These are phyloP conservation scores for Gossypium rotundifolium DNA, from an alignment of 345 rosid species.

Conservation along the genomic window DNA sequence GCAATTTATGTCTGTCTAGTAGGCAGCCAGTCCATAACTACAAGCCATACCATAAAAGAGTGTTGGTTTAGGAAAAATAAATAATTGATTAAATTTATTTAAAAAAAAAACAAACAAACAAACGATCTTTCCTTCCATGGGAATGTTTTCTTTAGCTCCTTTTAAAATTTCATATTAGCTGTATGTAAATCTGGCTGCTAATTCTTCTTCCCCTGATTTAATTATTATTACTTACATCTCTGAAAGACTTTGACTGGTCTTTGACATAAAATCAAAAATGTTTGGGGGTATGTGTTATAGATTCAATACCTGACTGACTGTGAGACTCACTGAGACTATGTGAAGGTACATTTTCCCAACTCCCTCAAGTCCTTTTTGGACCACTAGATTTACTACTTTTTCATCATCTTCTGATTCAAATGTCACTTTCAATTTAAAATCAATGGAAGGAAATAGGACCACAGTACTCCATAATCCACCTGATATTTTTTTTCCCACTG, in stretches of 20 bases:
- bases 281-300: not conserved
- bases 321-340: not conserved
- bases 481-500: slow-evolving; percentile 4
- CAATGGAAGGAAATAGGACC: not conserved
- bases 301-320: not conserved
- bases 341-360: not conserved
- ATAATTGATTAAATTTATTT: no score
- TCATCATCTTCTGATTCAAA: not conserved
- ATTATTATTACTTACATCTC: no score
- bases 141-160: no score
- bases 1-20: no score
- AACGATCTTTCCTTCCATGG: no score
- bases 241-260: not conserved
- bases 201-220: no score
- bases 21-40: no score
- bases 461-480: slow-evolving; percentile 13
- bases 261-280: not conserved
- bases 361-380: not conserved
- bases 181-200: no score
- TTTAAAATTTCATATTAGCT: no score
- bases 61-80: no score
- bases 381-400: not conserved
- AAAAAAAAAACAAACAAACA: no score
- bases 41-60: no score
- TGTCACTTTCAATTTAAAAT: not conserved